A percentile compares a stretch with the other conserved stretches of the same genome.
Conservation (phyloP, 352 stramenopile genomes). For the Phytophthora pinifolia region DNA sequence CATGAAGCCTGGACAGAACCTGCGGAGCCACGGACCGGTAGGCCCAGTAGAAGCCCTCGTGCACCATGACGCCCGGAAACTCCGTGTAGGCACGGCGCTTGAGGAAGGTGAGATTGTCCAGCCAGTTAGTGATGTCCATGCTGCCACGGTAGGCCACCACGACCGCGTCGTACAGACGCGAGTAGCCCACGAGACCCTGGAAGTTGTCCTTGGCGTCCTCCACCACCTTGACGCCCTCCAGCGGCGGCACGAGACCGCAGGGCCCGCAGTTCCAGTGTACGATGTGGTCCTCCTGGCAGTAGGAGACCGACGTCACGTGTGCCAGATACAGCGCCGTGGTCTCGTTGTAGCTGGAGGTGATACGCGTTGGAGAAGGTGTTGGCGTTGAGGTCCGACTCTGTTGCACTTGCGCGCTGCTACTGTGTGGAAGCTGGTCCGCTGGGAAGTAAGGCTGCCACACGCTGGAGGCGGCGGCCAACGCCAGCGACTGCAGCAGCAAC, state of each 20-base stretch:
- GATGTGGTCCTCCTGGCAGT: constrained; percentile 68
- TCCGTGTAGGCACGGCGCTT: constrained; percentile 65
- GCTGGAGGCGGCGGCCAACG: constrained; percentile 1
- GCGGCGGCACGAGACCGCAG: constrained; percentile 53
- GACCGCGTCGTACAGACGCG: constrained; percentile 43
- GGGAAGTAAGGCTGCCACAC: constrained; percentile 25
- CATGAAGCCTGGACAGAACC: constrained; percentile 39
- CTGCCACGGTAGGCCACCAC: constrained; percentile 81
- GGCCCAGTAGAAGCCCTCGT: constrained; percentile 83
- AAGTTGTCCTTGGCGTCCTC: constrained; percentile 77
- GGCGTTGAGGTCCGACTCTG: background rate
- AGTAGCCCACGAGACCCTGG: constrained; percentile 80
- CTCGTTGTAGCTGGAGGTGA: constrained; percentile 55
- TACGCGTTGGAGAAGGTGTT: background rate
- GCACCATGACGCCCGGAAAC: constrained; percentile 64
- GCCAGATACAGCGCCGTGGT: constrained; percentile 69
- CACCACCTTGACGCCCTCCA: constrained; percentile 55
- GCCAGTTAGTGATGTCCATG: constrained; percentile 84
- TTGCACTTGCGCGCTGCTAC: background rate
- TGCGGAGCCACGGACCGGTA: constrained; percentile 63
- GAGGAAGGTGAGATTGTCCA: constrained; percentile 85
- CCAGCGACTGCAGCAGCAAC: constrained; percentile 25
- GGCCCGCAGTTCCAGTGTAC: constrained; percentile 76
- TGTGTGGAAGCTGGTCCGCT: constrained; percentile 4
- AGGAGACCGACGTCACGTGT: constrained; percentile 76